These are phyloP conservation scores for Mallotus repandus DNA, from an alignment of 441 rosid genomes.

Conservation along the genomic window DNA sequence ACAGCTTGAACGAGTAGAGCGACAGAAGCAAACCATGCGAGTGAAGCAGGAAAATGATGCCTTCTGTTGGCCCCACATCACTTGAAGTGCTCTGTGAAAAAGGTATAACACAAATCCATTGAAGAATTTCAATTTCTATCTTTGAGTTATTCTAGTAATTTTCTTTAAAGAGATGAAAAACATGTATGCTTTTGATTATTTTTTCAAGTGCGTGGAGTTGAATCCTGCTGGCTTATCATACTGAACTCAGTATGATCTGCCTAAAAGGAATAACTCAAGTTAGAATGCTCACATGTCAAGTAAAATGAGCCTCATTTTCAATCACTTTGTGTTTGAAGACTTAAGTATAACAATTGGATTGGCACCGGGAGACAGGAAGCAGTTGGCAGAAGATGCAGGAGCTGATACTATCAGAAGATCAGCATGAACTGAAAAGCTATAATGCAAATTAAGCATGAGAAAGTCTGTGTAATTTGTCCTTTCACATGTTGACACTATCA, in stretches of 20 bases:
- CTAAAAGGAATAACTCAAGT: background rate
- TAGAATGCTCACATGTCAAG: background rate
- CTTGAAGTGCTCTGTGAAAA: conserved; percentile 19
- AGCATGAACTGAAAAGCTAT: conserved; percentile 2
- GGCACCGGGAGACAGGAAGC: background rate
- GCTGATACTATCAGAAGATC: background rate
- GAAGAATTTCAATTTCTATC: background rate
- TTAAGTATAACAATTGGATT: background rate
- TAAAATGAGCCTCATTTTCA: background rate
- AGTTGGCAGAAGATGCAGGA: background rate
- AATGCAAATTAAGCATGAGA: background rate
- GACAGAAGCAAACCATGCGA: conserved; percentile 44
- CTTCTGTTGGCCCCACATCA: conserved; percentile 35
- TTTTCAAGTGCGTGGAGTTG: background rate
- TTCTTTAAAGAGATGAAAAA: background rate
- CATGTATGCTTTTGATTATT: background rate
- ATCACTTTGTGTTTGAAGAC: background rate
- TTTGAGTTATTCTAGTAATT: background rate
- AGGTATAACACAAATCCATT: conserved; percentile 19
- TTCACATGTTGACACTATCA: background rate
- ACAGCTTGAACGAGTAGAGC: conserved; percentile 54
- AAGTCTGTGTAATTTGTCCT: background rate
- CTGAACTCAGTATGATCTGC: background rate
- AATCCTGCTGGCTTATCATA: background rate
- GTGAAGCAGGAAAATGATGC: conserved; percentile 42